Percentiles rank a stretch among this genome's conserved stretches.
phyloP scores from a whole-genome alignment of 306 rosid genomes.

The Corylus avellana region DNA sequence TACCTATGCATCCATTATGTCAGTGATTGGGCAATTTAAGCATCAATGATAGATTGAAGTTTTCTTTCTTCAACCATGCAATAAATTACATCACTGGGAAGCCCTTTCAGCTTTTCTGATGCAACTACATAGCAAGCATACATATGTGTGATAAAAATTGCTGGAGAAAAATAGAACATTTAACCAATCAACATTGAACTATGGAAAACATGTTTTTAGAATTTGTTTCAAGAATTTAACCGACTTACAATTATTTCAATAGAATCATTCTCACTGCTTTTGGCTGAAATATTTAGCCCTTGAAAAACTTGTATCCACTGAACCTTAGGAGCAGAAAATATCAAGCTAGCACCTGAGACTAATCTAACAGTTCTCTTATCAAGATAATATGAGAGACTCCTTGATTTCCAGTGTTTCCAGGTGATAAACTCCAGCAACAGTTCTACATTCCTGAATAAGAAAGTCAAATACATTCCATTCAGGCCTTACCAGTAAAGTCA shows the following conservation, averaged over 20 bases:
- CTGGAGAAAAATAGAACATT: neutral
- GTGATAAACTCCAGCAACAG: slow-evolving; percentile 31
- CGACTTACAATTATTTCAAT: slow-evolving; percentile 37
- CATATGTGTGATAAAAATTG: neutral
- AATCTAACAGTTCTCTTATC: slow-evolving; percentile 38
- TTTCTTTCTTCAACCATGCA: neutral
- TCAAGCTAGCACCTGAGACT: slow-evolving; percentile 50
- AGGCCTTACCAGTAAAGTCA: neutral
- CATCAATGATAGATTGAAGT: neutral
- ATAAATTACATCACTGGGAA: neutral
- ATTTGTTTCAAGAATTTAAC: neutral
- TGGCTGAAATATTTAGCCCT: slow-evolving; percentile 17
- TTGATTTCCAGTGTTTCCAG: slow-evolving; percentile 40
- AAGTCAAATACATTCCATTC: slow-evolving; percentile 21
- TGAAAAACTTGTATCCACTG: slow-evolving; percentile 40
- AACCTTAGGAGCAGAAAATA: slow-evolving; percentile 40
- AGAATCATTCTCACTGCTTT: slow-evolving; percentile 13
- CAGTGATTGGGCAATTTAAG: neutral
- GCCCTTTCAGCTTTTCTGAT: neutral
- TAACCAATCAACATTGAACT: neutral
- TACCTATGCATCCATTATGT: neutral
- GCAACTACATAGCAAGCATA: neutral
- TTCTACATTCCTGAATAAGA: slow-evolving; percentile 35
- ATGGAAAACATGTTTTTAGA: neutral
- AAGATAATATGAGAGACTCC: slow-evolving; percentile 32